phyloP scores from a whole-genome alignment of 2,329 filamentous ascomycete species.

The Metarhizium brunneum region DNA sequence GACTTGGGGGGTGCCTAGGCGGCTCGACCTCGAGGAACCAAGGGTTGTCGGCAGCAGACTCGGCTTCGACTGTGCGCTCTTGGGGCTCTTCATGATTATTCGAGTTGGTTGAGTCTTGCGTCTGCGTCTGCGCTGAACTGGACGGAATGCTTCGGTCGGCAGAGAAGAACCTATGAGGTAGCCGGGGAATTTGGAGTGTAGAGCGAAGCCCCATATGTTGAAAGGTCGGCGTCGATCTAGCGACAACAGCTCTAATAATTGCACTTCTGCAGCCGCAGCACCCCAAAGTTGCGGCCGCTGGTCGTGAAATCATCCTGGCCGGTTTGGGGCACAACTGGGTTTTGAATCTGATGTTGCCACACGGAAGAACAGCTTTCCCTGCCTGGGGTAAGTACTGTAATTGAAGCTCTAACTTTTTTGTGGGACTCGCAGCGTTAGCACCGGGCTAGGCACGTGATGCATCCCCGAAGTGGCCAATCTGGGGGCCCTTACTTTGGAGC shows the following conservation, averaged over 20 bases:
- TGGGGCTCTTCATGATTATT: slow-evolving; percentile 21
- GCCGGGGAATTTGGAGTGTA: slow-evolving; percentile 9
- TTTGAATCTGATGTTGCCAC: not conserved
- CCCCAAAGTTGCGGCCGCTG: slow-evolving; percentile 17
- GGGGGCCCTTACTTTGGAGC: not conserved
- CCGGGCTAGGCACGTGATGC: slow-evolving; percentile 8
- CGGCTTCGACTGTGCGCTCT: not conserved
- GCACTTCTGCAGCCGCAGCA: slow-evolving; percentile 22
- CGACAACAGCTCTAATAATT: slow-evolving; percentile 20
- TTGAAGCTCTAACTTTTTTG: slow-evolving; percentile 2
- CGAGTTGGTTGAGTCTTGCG: slow-evolving; percentile 6
- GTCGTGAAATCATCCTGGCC: slow-evolving; percentile 21
- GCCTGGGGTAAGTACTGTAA: too few relatives aligned
- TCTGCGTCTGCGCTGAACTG: slow-evolving; percentile 10
- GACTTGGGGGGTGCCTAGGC: slow-evolving; percentile 39
- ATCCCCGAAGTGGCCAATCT: slow-evolving; percentile 3
- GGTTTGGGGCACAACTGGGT: not conserved
- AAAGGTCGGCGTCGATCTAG: slow-evolving; percentile 13
- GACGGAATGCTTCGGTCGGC: slow-evolving; percentile 7
- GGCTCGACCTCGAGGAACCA: slow-evolving; percentile 82
- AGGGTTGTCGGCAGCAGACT: slow-evolving; percentile 33
- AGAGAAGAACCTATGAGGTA: slow-evolving; percentile 16
- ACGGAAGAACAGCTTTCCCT: not conserved
- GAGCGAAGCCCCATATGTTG: slow-evolving; percentile 14
- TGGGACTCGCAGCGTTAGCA: not conserved